Evolutionary conservation across 2,329 filamentous ascomycete genomes (phyloP).

Genomic region (Seiridium unicorne): DNA sequence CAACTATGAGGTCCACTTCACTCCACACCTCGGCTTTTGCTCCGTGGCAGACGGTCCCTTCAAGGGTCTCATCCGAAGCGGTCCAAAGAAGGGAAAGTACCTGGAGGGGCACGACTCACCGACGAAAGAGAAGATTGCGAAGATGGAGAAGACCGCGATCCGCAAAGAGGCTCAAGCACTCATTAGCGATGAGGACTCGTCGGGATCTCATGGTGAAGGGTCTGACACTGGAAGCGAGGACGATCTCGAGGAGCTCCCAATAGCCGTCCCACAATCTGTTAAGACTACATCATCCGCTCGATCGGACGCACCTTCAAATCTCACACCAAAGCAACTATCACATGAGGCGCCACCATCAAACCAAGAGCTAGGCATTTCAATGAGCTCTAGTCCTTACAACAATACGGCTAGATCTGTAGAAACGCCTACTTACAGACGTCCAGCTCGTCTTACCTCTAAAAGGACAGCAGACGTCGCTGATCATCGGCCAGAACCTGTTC

Average conservation of each 20-base stretch:
- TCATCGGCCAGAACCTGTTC: neutral
- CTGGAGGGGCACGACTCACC: conserved; percentile 15
- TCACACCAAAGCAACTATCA: conserved; percentile 17
- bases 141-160: conserved; percentile 12
- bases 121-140: conserved; percentile 11
- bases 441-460: neutral
- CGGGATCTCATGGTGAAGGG: neutral
- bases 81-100: conserved; percentile 15
- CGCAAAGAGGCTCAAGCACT: neutral
- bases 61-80: conserved; percentile 18
- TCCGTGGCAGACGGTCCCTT: conserved; percentile 19
- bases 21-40: neutral
- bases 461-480: neutral
- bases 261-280: neutral
- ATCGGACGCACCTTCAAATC: conserved; percentile 18
- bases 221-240: neutral
- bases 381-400: conserved; percentile 19
- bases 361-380: conserved; percentile 18
- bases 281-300: conserved; percentile 10
- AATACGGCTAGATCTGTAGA: neutral
- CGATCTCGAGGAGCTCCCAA: neutral
- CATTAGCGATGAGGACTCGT: neutral
- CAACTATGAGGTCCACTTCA: neutral
- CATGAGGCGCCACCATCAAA: conserved; percentile 17
- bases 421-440: neutral